A percentile compares a stretch with the other conserved stretches of the same genome.
Evolutionary conservation across 805 yeast species (phyloP).

Genomic region (Suhomyces vadensis): DNA sequence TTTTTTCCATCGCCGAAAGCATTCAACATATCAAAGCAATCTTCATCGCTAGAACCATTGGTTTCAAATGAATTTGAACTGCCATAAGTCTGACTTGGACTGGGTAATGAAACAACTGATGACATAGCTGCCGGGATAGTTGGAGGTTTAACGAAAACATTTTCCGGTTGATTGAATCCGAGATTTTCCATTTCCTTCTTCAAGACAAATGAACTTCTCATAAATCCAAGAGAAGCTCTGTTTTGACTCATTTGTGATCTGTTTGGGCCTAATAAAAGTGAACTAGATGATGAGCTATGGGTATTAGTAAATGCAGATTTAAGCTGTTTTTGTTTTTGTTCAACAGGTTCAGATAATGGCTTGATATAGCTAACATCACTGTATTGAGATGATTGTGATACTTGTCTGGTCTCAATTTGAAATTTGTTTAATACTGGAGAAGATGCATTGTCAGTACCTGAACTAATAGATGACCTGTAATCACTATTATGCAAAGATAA

Average conservation of each 20-base stretch:
- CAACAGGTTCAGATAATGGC: constrained; percentile 15
- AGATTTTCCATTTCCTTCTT: constrained; percentile 40
- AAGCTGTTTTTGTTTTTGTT: constrained; percentile 5
- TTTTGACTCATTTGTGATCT: not conserved
- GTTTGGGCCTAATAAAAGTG: constrained; percentile 11
- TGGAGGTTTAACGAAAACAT: constrained; percentile 24
- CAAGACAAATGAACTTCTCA: constrained; percentile 44
- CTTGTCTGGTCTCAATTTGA: constrained; percentile 13
- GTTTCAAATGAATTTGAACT: constrained; percentile 11
- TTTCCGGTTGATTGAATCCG: constrained; percentile 35
- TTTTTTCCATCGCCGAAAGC: constrained; percentile 15
- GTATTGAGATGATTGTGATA: constrained; percentile 11
- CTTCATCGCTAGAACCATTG: constrained; percentile 17
- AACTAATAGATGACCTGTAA: constrained; percentile 36
- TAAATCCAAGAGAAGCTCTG: constrained; percentile 44
- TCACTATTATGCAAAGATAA: constrained; percentile 42
- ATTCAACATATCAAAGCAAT: constrained; percentile 26
- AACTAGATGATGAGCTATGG: constrained; percentile 17
- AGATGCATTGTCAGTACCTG: constrained; percentile 28
- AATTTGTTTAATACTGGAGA: constrained; percentile 19
- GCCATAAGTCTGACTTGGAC: not conserved
- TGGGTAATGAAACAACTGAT: constrained; percentile 10
- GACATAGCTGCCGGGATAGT: constrained; percentile 20
- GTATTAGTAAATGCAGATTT: constrained; percentile 7
- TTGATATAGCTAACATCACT: constrained; percentile 21